A percentile compares a stretch with the other conserved stretches of the same genome.
These are phyloP conservation scores for Pythium dissimile DNA, from an alignment of 352 stramenopile species.

Conservation along the genomic window DNA sequence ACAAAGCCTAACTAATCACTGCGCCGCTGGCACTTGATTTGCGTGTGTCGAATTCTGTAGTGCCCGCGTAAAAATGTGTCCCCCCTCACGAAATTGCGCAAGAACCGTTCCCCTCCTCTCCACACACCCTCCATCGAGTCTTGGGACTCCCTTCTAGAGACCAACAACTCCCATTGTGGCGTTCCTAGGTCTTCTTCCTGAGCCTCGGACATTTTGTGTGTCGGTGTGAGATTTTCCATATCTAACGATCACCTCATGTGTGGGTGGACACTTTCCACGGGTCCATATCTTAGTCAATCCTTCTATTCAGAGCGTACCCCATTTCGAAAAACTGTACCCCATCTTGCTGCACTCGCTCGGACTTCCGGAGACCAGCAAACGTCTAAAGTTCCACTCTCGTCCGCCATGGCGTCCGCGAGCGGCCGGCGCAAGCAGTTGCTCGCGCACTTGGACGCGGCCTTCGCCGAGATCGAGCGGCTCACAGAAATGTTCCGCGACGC, in stretches of 20 bases:
- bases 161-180: too few relatives aligned
- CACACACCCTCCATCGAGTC: too few relatives aligned
- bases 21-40: not conserved
- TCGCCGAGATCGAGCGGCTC: conserved; percentile 52
- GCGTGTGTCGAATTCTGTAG: not conserved
- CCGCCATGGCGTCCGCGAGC: conserved; percentile 4
- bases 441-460: conserved; percentile 39
- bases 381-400: too few relatives aligned
- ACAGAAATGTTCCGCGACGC: conserved; percentile 27
- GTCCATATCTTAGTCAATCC: conserved; percentile 4
- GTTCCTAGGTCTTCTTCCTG: too few relatives aligned
- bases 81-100: too few relatives aligned
- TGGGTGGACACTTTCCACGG: too few relatives aligned
- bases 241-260: too few relatives aligned
- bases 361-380: too few relatives aligned
- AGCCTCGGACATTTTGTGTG: too few relatives aligned
- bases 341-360: not conserved
- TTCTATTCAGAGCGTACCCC: conserved; percentile 11
- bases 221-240: not conserved
- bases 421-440: conserved; percentile 30
- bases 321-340: conserved; percentile 3
- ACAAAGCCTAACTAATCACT: conserved; percentile 17
- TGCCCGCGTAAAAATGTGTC: not conserved
- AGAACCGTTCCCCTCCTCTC: too few relatives aligned
- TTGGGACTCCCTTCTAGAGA: too few relatives aligned